Percentiles rank a stretch among this genome's conserved stretches.
phyloP scores from a whole-genome alignment of 345 rosid species.

The Linum trigynum region DNA sequence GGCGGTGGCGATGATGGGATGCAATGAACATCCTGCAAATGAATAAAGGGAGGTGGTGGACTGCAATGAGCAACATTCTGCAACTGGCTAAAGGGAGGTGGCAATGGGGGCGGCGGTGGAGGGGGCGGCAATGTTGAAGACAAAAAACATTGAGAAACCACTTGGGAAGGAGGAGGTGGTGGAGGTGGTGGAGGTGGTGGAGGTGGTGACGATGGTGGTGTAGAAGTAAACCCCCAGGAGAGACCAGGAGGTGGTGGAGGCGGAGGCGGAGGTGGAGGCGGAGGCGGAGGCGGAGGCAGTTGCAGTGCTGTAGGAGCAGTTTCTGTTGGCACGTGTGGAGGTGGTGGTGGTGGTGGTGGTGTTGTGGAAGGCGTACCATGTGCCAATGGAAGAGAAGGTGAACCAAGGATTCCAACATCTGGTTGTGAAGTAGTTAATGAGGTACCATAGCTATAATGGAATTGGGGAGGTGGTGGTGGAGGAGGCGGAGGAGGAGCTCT shows the following conservation, averaged over 20 bases:
- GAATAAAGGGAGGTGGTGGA: constrained; percentile 1
- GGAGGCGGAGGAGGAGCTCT: not conserved
- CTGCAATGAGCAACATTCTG: not conserved
- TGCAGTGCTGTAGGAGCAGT: constrained; percentile 19
- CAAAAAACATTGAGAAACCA: too few relatives aligned
- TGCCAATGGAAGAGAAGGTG: constrained; percentile 7
- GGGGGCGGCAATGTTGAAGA: not conserved
- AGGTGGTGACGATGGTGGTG: too few relatives aligned
- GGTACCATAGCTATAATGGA: not conserved
- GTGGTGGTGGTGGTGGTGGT: constrained; percentile 7
- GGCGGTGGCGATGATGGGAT: too few relatives aligned
- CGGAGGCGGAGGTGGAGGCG: constrained; percentile 11
- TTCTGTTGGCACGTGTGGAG: constrained; percentile 10
- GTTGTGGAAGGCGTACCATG: not conserved
- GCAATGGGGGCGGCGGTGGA: not conserved
- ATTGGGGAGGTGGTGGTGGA: constrained; percentile 11
- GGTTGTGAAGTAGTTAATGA: not conserved
- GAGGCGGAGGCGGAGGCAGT: constrained; percentile 20
- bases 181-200: too few relatives aligned
- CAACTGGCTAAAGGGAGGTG: not conserved
- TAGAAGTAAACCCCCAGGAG: too few relatives aligned
- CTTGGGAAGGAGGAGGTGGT: too few relatives aligned
- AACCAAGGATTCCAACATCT: not conserved
- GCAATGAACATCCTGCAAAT: too few relatives aligned
- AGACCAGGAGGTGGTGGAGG: too few relatives aligned